Evolutionary conservation across 2,329 filamentous ascomycete genomes (phyloP).

Genomic region (Neofusicoccum sp.): DNA sequence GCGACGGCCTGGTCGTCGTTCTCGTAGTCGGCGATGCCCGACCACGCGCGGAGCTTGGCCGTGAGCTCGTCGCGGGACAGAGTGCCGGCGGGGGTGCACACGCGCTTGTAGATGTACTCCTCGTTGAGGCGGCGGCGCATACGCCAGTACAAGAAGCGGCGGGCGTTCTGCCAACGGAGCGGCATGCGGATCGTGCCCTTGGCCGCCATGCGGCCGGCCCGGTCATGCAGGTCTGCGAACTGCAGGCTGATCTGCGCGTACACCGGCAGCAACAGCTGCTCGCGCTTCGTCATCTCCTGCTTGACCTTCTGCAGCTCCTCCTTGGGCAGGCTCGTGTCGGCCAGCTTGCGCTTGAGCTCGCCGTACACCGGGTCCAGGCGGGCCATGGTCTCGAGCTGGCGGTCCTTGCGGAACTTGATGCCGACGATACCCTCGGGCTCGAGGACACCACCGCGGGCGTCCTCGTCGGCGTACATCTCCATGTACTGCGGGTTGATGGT

Average conservation of each 20-base stretch:
- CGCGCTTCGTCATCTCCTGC: slow-evolving; percentile 77
- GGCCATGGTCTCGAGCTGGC: slow-evolving; percentile 96
- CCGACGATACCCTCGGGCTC: slow-evolving; percentile 97
- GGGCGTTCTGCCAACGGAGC: slow-evolving; percentile 82
- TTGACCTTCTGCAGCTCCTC: slow-evolving; percentile 79
- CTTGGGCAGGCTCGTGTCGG: slow-evolving; percentile 64
- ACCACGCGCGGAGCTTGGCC: slow-evolving; percentile 78
- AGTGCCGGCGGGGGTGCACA: slow-evolving; percentile 54
- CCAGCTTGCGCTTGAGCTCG: slow-evolving; percentile 75
- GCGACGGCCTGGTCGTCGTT: slow-evolving; percentile 80
- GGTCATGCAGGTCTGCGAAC: slow-evolving; percentile 96
- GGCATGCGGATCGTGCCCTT: slow-evolving; percentile 88
- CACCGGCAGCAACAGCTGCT: slow-evolving; percentile 85
- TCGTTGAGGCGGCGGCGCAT: slow-evolving; percentile 94
- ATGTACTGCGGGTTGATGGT: slow-evolving; percentile 95
- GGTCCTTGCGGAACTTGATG: slow-evolving; percentile 98
- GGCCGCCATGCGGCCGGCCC: slow-evolving; percentile 94
- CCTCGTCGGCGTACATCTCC: slow-evolving; percentile 99
- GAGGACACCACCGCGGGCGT: slow-evolving; percentile 92
- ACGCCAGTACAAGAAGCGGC: slow-evolving; percentile 99
- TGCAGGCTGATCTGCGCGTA: slow-evolving; percentile 95
- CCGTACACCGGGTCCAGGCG: slow-evolving; percentile 84
- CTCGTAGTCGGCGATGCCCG: slow-evolving; percentile 71
- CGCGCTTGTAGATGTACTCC: slow-evolving; percentile 92
- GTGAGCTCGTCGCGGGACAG: slow-evolving; percentile 65